Evolutionary conservation across 2,329 filamentous ascomycete species (phyloP).

Genomic region (Monosporascus cannonballus): DNA sequence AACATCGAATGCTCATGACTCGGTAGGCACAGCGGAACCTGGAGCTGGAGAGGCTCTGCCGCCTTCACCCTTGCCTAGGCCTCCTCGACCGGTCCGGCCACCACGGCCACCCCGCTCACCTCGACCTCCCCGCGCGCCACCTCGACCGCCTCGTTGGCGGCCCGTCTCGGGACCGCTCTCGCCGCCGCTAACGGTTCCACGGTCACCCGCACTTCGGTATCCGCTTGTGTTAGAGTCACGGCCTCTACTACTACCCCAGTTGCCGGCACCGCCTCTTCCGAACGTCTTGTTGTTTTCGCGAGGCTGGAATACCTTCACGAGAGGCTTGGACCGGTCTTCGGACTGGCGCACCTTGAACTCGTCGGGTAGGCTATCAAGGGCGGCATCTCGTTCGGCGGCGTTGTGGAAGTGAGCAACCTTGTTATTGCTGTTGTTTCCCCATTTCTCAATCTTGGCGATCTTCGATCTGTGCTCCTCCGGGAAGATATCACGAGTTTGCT

Average conservation of each 20-base stretch:
- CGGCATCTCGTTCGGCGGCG: conserved; percentile 71
- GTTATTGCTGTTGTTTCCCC: conserved; percentile 60
- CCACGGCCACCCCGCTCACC: conserved; percentile 52
- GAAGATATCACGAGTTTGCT: conserved; percentile 78
- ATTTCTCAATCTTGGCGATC: conserved; percentile 73
- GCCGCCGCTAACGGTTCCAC: conserved; percentile 55
- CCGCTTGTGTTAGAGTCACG: conserved; percentile 60
- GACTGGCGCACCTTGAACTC: conserved; percentile 69
- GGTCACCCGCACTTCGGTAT: conserved; percentile 80
- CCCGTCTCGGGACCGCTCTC: conserved; percentile 60
- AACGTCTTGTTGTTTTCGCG: conserved; percentile 50
- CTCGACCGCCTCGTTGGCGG: conserved; percentile 48
- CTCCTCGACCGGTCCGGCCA: conserved; percentile 33
- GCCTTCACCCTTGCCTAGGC: conserved; percentile 49
- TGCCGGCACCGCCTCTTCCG: conserved; percentile 58
- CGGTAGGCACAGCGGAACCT: conserved; percentile 35
- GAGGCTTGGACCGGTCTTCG: conserved; percentile 70
- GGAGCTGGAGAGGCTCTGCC: conserved; percentile 48
- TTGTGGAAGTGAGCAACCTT: conserved; percentile 83
- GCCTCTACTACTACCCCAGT: conserved; percentile 60
- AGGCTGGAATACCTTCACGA: conserved; percentile 77
- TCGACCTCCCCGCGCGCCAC: conserved; percentile 51
- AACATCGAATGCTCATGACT: conserved; percentile 29
- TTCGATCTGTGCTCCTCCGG: conserved; percentile 76
- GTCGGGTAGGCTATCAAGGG: conserved; percentile 66